Evolutionary conservation across 2,329 filamentous ascomycete species (phyloP).

Genomic region (Calonectria pseudoturangicola): DNA sequence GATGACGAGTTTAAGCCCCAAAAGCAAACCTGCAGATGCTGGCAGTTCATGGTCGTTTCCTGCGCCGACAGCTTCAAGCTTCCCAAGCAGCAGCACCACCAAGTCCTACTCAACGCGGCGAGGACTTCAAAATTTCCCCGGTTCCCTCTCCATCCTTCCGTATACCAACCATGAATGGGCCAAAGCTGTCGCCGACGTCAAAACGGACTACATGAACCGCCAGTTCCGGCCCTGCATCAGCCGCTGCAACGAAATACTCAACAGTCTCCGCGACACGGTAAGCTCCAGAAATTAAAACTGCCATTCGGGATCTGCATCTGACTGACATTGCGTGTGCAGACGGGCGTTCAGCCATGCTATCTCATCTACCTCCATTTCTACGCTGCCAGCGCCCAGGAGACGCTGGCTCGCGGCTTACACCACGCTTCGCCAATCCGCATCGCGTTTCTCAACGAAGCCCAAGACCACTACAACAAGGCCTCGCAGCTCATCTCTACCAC

Average conservation of each 20-base stretch:
- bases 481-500: slow-evolving; percentile 68
- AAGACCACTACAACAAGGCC: slow-evolving; percentile 70
- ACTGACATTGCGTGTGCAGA: slow-evolving; percentile 48
- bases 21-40: not conserved
- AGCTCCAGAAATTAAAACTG: slow-evolving; percentile 46
- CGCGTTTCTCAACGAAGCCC: slow-evolving; percentile 70
- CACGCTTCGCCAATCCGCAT: slow-evolving; percentile 67
- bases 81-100: not conserved
- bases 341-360: slow-evolving; percentile 70
- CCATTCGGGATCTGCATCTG: slow-evolving; percentile 34
- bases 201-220: slow-evolving; percentile 70
- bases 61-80: not conserved
- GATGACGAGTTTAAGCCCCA: slow-evolving; percentile 10
- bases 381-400: slow-evolving; percentile 76
- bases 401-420: slow-evolving; percentile 70
- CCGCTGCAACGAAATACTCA: slow-evolving; percentile 72
- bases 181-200: slow-evolving; percentile 70
- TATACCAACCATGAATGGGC: slow-evolving; percentile 71
- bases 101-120: slow-evolving; percentile 31
- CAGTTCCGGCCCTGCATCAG: slow-evolving; percentile 72
- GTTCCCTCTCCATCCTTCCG: slow-evolving; percentile 60
- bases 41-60: not conserved
- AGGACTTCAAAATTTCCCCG: slow-evolving; percentile 46
- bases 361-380: slow-evolving; percentile 77
- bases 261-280: slow-evolving; percentile 67